These are phyloP conservation scores for Leucoagaricus sp. DNA, from an alignment of 1,284 basidiomycete genomes.

Conservation along the genomic window DNA sequence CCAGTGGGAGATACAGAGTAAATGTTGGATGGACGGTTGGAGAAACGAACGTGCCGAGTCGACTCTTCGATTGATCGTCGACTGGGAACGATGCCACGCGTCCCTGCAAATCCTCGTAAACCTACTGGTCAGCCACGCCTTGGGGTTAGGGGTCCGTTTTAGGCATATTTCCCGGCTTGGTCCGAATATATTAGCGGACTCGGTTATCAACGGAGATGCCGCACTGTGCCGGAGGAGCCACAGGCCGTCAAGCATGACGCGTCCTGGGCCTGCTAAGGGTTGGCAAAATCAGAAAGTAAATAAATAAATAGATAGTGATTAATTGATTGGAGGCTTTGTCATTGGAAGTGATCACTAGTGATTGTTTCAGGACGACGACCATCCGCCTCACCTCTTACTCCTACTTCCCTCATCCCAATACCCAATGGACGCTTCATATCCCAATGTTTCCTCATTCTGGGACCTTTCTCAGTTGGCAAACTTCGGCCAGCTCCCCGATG, in stretches of 20 bases:
- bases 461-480: conserved; percentile 61
- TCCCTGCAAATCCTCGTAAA: conserved; percentile 1
- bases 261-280: not conserved
- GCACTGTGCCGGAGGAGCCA: not conserved
- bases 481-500: conserved; percentile 69
- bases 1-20: not conserved
- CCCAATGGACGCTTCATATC: conserved; percentile 38
- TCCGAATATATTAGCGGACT: not conserved
- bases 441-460: conserved; percentile 57
- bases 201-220: conserved; percentile 4
- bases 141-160: conserved; percentile 7
- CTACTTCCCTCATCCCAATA: conserved; percentile 15
- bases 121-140: not conserved
- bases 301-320: not conserved
- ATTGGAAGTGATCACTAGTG: conserved; percentile 9
- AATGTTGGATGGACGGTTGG: not conserved
- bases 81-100: conserved; percentile 1
- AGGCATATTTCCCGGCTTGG: not conserved
- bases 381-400: conserved; percentile 4
- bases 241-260: conserved; percentile 8
- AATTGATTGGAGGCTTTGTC: not conserved
- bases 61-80: not conserved
- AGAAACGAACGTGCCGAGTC: not conserved
- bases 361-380: conserved; percentile 16
- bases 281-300: conserved; percentile 1